Evolutionary conservation across 1,284 basidiomycete species (phyloP), one percentile per base, ranked within the genome.

Genomic region (Heterobasidion occidentale): DNA sequence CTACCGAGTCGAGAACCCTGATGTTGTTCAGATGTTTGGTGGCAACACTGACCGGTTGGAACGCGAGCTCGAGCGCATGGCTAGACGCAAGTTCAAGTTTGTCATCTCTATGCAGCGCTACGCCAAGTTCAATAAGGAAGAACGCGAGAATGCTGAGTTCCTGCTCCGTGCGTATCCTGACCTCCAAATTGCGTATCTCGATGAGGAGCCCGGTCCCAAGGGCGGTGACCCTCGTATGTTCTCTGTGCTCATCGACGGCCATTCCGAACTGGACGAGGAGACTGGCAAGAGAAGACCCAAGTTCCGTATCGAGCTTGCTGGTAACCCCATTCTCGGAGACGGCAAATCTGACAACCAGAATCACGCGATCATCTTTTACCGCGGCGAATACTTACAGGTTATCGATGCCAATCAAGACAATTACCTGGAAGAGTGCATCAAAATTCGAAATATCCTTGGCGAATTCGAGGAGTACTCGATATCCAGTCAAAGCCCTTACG

Each of bases 321-420:
- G 96, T 58, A 99, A 99, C 73, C 97, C 96, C n/a, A 99, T 99
- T 71, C 85, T 99, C 55, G 96, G 96, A 66, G 96, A 99, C 70
- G 97, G 97, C 59, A 99, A 99, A 77, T 97, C 94, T 34, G 96
- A 99, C 76, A 99, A 99, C 74, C 97, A 99, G 79, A 99, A 99
- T 74, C 97, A 99, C 69, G 95, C 97, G 53, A 98, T 99, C 69
- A 82, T 98, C 70, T 99, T 99, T 80, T 96, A 98, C 75, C 94
- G 97, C 58, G 96, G 96, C 63, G 97, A 99, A 74, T 99, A 96
- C 73, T 78, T 99, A 48, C 96, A 99, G 75, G 89, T 98, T 63
- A 98, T 99, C 74, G 97, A 99, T 68, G 97, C 97, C 65, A 99
- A 99, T 73, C 96, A 99, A 77, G 97, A 99, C 79, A 99, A 99